Evolutionary conservation across 176 grass and related monocot species (phyloP).

Genomic region (Bothriochloa decipiens): DNA sequence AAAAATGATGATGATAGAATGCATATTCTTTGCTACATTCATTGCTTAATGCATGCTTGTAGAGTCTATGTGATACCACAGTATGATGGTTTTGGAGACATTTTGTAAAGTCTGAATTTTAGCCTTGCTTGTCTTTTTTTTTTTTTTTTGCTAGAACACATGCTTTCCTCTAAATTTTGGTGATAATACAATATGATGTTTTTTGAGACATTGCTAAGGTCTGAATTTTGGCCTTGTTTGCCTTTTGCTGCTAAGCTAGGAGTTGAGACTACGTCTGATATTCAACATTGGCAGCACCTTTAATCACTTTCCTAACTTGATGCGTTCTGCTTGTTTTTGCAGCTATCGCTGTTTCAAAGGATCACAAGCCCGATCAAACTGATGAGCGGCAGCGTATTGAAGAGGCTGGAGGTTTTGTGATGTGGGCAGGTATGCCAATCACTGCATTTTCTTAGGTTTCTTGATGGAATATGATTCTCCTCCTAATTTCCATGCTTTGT

Average conservation of each 20-base stretch:
- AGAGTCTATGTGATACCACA: neutral
- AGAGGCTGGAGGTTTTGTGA: slow-evolving; percentile 67
- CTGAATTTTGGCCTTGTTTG: neutral
- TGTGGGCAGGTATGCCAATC: slow-evolving; percentile 58
- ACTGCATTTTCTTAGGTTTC: neutral
- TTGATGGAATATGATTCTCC: neutral
- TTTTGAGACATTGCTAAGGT: slow-evolving; percentile 9
- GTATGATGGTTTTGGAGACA: neutral
- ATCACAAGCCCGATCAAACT: slow-evolving; percentile 65
- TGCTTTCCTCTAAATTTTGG: neutral
- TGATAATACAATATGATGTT: neutral
- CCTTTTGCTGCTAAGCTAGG: slow-evolving; percentile 13
- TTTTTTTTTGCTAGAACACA: slow-evolving; percentile 11
- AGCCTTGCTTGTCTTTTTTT: neutral
- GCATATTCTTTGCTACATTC: neutral
- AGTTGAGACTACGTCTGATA: neutral
- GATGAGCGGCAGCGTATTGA: slow-evolving; percentile 70
- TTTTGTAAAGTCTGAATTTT: neutral
- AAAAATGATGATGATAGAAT: neutral
- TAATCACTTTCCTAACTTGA: slow-evolving; percentile 16
- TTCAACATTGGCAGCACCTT: neutral
- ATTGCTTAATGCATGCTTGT: slow-evolving; percentile 13
- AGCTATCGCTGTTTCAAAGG: slow-evolving; percentile 68
- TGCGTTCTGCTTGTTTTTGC: slow-evolving; percentile 1
- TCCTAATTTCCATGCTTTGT: slow-evolving; percentile 3